A percentile compares a stretch with the other conserved stretches of the same genome.
These are phyloP conservation scores for Beta vulgaris DNA, from an alignment of 148 eudicot species.

Conservation along the genomic window DNA sequence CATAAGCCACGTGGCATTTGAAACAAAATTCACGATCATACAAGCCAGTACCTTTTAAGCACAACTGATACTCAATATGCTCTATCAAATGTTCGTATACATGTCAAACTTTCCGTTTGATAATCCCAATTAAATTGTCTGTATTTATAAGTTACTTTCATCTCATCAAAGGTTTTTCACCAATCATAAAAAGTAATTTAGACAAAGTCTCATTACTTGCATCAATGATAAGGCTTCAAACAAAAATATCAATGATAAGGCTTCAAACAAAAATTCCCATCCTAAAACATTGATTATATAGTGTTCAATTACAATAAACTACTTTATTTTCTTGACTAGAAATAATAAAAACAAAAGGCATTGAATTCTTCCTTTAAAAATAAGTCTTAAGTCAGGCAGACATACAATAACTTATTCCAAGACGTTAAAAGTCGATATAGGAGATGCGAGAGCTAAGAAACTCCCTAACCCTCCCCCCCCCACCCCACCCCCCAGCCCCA, in stretches of 20 bases:
- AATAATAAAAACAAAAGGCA: too few relatives aligned
- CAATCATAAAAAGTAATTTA: background rate
- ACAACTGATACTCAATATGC: background rate
- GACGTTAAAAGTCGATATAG: too few relatives aligned
- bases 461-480: background rate
- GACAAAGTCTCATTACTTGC: background rate
- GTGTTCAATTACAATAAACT: too few relatives aligned
- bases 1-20: background rate
- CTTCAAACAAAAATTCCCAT: background rate
- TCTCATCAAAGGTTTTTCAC: background rate
- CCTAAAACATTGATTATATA: too few relatives aligned
- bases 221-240: background rate
- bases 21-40: background rate
- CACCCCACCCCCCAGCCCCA: too few relatives aligned
- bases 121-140: background rate
- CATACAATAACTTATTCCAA: too few relatives aligned
- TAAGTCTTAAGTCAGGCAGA: too few relatives aligned
- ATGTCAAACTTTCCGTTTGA: too few relatives aligned
- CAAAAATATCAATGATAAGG: too few relatives aligned
- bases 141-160: background rate
- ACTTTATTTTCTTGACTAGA: too few relatives aligned
- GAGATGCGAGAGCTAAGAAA: too few relatives aligned
- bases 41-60: background rate
- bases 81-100: background rate
- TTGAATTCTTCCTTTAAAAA: too few relatives aligned